Percentiles rank a stretch among this genome's conserved stretches.
Evolutionary conservation across 2,329 filamentous ascomycete genomes (phyloP).

Genomic region (Raffaelea deltoideospora): DNA sequence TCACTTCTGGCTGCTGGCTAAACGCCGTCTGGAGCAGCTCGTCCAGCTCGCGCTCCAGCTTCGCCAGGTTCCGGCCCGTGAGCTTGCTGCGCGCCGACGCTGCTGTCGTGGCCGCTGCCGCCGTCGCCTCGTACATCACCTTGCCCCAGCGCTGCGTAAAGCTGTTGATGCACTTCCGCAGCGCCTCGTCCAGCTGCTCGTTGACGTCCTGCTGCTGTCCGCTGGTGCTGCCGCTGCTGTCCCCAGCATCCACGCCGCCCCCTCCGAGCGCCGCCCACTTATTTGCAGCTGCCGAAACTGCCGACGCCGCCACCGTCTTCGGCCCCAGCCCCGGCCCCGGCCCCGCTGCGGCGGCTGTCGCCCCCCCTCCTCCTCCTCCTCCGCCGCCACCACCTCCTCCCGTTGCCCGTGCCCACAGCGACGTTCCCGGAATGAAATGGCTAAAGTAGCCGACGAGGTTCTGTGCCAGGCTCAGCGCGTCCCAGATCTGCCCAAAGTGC

Average conservation of each 20-base stretch:
- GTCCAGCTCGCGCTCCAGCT: slow-evolving; percentile 41
- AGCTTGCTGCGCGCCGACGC: too few species aligned
- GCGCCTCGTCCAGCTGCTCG: slow-evolving; percentile 47
- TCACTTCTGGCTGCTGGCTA: slow-evolving; percentile 41
- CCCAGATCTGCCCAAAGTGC: slow-evolving; percentile 51
- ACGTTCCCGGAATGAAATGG: slow-evolving; percentile 39
- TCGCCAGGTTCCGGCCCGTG: slow-evolving; percentile 32
- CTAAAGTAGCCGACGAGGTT: slow-evolving; percentile 45
- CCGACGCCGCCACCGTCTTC: slow-evolving; percentile 9
- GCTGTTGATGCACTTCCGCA: slow-evolving; percentile 45
- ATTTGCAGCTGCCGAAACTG: neutral
- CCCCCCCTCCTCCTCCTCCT: neutral
- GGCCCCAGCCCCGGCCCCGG: too few species aligned
- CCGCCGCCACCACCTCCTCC: neutral
- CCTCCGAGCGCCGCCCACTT: slow-evolving; percentile 1
- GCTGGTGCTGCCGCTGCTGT: slow-evolving; percentile 18
- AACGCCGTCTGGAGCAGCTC: slow-evolving; percentile 41
- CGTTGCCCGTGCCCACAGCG: slow-evolving; percentile 25
- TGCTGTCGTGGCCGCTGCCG: too few species aligned
- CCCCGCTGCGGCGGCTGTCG: too few species aligned
- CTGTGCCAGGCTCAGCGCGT: slow-evolving; percentile 38
- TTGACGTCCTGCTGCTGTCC: slow-evolving; percentile 39
- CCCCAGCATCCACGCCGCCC: slow-evolving; percentile 14
- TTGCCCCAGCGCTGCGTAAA: slow-evolving; percentile 47
- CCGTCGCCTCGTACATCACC: slow-evolving; percentile 32